These are phyloP conservation scores for Colletotrichum tropicicola DNA, from an alignment of 2,329 filamentous ascomycete species.

Conservation along the genomic window DNA sequence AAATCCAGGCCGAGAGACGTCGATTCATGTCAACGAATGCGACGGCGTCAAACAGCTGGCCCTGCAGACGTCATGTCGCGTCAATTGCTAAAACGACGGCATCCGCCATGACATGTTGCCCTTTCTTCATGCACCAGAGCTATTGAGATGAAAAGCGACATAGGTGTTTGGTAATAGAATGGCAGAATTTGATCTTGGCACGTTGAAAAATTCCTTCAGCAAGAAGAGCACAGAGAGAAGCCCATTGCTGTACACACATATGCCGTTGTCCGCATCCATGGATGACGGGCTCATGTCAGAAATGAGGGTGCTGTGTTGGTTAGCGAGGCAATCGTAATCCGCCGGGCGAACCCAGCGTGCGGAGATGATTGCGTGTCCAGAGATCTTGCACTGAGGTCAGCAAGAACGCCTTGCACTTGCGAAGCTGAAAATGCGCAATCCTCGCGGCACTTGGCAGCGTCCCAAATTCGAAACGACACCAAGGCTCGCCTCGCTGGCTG, in stretches of 20 bases:
- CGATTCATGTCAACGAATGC: not conserved
- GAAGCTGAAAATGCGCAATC: not conserved
- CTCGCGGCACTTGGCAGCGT: not conserved
- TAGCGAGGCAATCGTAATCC: not conserved
- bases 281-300: not conserved
- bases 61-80: not conserved
- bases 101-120: conserved; percentile 55
- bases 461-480: conserved; percentile 3
- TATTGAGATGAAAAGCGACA: conserved; percentile 36
- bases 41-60: not conserved
- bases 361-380: not conserved
- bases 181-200: conserved; percentile 61
- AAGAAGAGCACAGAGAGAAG: conserved; percentile 58
- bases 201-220: conserved; percentile 65
- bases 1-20: not conserved
- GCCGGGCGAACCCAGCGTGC: not conserved
- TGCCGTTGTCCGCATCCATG: conserved; percentile 48
- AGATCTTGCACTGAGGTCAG: not conserved
- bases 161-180: conserved; percentile 68
- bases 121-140: conserved; percentile 64
- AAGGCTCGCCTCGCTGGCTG: not conserved
- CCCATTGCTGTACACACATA: conserved; percentile 69
- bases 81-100: too few relatives aligned
- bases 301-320: not conserved
- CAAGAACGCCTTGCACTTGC: not conserved